A percentile compares a stretch with the other conserved stretches of the same genome.
Conservation (phyloP, 176 grass and related monocot genomes). For the Eragrostis nindensis region DNA sequence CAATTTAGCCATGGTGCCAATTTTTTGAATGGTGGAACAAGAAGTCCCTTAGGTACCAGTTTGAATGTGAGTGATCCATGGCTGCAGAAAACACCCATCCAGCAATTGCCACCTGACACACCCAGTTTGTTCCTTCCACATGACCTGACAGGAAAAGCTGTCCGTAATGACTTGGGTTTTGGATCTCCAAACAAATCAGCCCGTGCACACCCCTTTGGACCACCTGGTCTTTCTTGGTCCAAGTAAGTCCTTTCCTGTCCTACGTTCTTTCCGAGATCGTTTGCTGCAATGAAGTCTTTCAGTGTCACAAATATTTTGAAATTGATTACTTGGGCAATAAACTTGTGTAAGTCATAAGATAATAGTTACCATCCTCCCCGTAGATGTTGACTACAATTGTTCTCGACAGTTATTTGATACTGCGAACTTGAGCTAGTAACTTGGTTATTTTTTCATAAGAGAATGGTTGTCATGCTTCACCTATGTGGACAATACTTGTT, state of each 20-base stretch:
- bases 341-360: not conserved
- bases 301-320: not conserved
- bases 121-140: conserved; percentile 65
- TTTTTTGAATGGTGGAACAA: conserved; percentile 60
- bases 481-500: not conserved
- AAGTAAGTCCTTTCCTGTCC: conserved; percentile 60
- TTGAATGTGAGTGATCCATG: conserved; percentile 56
- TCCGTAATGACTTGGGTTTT: conserved; percentile 35
- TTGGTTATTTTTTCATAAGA: not conserved
- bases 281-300: conserved; percentile 7
- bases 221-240: conserved; percentile 61
- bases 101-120: conserved; percentile 59
- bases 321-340: conserved; percentile 20
- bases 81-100: conserved; percentile 57
- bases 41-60: conserved; percentile 34
- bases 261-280: conserved; percentile 11
- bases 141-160: conserved; percentile 59
- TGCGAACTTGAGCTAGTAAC: conserved; percentile 4
- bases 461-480: not conserved
- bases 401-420: not conserved
- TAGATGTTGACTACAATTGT: not conserved
- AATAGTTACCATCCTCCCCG: not conserved
- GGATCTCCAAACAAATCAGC: conserved; percentile 55
- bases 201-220: conserved; percentile 47
- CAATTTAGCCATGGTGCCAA: conserved; percentile 46